A percentile compares a stretch with the other conserved stretches of the same genome.
These are phyloP conservation scores for Fusarium drepaniforme DNA, from an alignment of 2,329 filamentous ascomycete species.

Conservation along the genomic window DNA sequence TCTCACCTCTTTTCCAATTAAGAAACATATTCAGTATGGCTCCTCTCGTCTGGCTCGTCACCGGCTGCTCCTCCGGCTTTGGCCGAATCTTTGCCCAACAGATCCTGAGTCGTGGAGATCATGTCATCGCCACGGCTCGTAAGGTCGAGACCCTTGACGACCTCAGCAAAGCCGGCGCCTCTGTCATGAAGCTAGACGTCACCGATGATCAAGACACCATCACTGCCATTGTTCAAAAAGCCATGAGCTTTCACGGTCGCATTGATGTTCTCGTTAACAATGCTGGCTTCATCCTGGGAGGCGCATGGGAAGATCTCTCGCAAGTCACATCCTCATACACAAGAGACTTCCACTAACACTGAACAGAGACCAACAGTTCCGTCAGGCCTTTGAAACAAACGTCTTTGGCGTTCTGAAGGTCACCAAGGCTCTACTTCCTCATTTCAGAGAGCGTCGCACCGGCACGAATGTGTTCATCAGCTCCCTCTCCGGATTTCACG, in stretches of 20 bases:
- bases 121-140: slow-evolving; percentile 48
- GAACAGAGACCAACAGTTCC: slow-evolving; percentile 9
- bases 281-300: slow-evolving; percentile 46
- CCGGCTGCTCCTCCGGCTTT: slow-evolving; percentile 50
- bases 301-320: slow-evolving; percentile 48
- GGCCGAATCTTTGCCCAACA: slow-evolving; percentile 39
- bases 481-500: slow-evolving; percentile 9
- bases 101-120: slow-evolving; percentile 45
- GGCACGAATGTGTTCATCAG: slow-evolving; percentile 22
- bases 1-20: neutral
- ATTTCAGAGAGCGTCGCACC: neutral
- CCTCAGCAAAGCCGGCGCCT: neutral
- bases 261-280: slow-evolving; percentile 52
- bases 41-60: slow-evolving; percentile 49
- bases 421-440: slow-evolving; percentile 13
- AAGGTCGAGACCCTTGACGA: slow-evolving; percentile 35
- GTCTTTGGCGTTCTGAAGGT: slow-evolving; percentile 15
- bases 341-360: neutral
- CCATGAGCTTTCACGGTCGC: slow-evolving; percentile 47
- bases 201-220: slow-evolving; percentile 33
- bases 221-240: slow-evolving; percentile 36
- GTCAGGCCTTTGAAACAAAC: slow-evolving; percentile 19
- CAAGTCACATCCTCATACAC: slow-evolving; percentile 24
- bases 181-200: slow-evolving; percentile 47
- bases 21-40: slow-evolving; percentile 32